These are phyloP conservation scores for Exophiala spinifera DNA, from an alignment of 2,329 filamentous ascomycete genomes.

Conservation along the genomic window DNA sequence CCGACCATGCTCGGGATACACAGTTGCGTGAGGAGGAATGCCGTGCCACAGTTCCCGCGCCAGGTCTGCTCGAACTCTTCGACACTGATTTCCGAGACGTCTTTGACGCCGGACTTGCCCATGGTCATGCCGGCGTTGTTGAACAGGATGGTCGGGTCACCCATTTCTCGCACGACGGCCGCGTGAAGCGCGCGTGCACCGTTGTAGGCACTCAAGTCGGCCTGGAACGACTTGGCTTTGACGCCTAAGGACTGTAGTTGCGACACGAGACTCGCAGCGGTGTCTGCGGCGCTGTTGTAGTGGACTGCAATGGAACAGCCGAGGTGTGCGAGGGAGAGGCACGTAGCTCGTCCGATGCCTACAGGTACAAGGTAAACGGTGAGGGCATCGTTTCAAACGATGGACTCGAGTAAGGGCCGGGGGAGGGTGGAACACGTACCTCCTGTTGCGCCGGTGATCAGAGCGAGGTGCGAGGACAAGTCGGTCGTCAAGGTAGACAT, in stretches of 20 bases:
- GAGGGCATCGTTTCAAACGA: no score
- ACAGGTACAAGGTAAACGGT: no score
- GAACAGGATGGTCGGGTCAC: slow-evolving; percentile 41
- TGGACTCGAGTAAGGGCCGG: no score
- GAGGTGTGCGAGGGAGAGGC: slow-evolving; percentile 38
- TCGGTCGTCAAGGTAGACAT: slow-evolving; percentile 15
- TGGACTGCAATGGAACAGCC: slow-evolving; percentile 46
- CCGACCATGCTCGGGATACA: slow-evolving; percentile 59
- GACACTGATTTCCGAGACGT: slow-evolving; percentile 56
- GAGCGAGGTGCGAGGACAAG: slow-evolving; percentile 27
- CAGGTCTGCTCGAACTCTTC: slow-evolving; percentile 64
- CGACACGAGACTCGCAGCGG: slow-evolving; percentile 33
- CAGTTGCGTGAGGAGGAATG: slow-evolving; percentile 61
- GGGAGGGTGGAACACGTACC: no score
- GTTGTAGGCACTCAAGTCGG: slow-evolving; percentile 39
- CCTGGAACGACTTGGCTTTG: slow-evolving; percentile 35
- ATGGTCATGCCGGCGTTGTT: slow-evolving; percentile 56
- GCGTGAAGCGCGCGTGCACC: slow-evolving; percentile 35
- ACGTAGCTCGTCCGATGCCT: slow-evolving; percentile 45
- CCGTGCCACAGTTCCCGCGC: slow-evolving; percentile 59
- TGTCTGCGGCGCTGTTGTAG: slow-evolving; percentile 37
- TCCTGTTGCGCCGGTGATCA: slow-evolving; percentile 45
- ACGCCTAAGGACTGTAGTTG: slow-evolving; percentile 33
- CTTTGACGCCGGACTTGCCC: slow-evolving; percentile 50
- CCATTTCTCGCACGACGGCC: slow-evolving; percentile 34